Conservation (phyloP, 2,329 filamentous ascomycete species). For the Myriosclerotinia curreyana region DNA sequence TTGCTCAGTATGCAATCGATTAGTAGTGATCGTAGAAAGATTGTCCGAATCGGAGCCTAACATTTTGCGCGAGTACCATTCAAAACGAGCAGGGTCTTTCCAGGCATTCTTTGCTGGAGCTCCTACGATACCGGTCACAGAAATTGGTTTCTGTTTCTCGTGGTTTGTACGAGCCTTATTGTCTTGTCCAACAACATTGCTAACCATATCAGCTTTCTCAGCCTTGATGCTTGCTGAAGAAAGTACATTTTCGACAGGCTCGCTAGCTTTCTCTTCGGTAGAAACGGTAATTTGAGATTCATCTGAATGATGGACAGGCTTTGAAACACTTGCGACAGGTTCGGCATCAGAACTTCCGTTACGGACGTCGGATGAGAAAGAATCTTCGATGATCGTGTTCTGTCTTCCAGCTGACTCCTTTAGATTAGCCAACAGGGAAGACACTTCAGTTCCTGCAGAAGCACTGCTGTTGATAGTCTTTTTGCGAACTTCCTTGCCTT, state of each 20-base stretch:
- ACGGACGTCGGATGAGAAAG: neutral
- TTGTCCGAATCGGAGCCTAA: neutral
- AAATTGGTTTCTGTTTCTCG: neutral
- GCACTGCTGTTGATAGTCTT: neutral
- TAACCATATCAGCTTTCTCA: neutral
- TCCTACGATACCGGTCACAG: neutral
- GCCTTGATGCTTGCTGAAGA: neutral
- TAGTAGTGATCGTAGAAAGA: neutral
- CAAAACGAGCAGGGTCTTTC: conserved; percentile 1
- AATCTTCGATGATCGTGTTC: neutral
- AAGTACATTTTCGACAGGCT: neutral
- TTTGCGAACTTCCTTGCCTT: neutral
- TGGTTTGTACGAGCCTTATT: neutral
- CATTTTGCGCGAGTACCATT: neutral
- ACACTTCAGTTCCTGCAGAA: neutral
- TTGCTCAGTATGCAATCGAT: neutral
- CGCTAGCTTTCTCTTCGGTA: neutral
- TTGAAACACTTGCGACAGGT: neutral
- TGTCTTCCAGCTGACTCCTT: neutral
- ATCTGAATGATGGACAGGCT: neutral
- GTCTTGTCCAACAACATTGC: neutral
- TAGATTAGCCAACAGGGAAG: neutral
- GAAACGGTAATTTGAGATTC: neutral
- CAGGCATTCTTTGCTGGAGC: conserved; percentile 1
- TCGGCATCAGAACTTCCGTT: neutral